Evolutionary conservation across 1,284 basidiomycete species (phyloP), one percentile per base, ranked within the genome.

Genomic region (Exobasidium rhododendri): DNA sequence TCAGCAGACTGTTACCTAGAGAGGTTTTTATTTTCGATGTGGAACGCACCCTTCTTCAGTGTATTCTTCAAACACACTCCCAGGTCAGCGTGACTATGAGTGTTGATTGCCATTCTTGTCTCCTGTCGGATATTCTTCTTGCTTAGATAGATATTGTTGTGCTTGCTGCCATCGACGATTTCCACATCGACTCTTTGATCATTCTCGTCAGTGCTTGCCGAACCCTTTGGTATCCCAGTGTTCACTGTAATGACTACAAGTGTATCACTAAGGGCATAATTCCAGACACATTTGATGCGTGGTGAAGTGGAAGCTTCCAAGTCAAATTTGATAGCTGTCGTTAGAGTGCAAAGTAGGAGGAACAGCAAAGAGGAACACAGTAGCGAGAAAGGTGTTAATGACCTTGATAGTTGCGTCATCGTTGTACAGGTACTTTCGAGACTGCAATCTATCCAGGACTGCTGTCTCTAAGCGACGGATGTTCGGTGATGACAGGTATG

Each of bases 51-150:
- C 54, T 47, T 59, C 52, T 20, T 44, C 22, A 92, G 76, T 55
- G 85, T 83, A 79, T 97, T 97, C 79, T 83, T 89, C 78, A 98
- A 87, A 83, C 94, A 98, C 1, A 97, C 92, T 0, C 94, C 94
- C 4, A 98, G 86, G 77, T 98, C 93, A 2, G 91, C 93, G 56
- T 94, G 90, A 31, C 87, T 86, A 81, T 97, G 94, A 13, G 93
- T 89, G 17, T 94, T 98, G 72, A 98, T 86, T 3, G 94, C 96
- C 65, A 97, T 84, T 67, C 94, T 85, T 20, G 93, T 92, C 84
- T 98, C 94, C 7, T 87, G 90, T 63, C 87, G 89, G 74, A 98
- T 89, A 59, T 86, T 87, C 81, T 85, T 88, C 83, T 97, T 97
- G 77, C 86, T 88, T 69, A 97, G 83, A 81, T 97, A 98, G 20